These are phyloP conservation scores for Aspergillus ustus DNA, from an alignment of 2,329 filamentous ascomycete genomes.

Conservation along the genomic window DNA sequence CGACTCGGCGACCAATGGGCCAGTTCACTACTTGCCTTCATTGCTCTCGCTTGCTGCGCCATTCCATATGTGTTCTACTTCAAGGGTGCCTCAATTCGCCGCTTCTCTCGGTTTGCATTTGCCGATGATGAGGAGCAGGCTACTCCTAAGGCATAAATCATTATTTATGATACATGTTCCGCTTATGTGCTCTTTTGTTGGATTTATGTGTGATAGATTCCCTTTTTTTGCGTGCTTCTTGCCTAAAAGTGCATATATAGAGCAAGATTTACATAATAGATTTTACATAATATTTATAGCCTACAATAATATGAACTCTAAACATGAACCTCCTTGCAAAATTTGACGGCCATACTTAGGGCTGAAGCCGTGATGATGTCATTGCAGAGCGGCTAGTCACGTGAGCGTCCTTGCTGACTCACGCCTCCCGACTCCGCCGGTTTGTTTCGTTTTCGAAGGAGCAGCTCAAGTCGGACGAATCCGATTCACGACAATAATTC, in stretches of 20 bases:
- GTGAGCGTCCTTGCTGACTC: not conserved
- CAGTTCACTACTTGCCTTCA: conserved; percentile 71
- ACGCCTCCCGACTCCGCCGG: not conserved
- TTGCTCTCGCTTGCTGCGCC: conserved; percentile 75
- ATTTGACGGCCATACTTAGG: not conserved
- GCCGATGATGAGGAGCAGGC: conserved; percentile 56
- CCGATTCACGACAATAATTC: not conserved
- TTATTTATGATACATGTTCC: not conserved
- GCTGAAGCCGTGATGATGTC: not conserved
- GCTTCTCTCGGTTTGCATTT: conserved; percentile 74
- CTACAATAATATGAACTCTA: not conserved
- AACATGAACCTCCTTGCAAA: not conserved
- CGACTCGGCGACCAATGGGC: conserved; percentile 78
- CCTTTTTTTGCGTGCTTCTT: not conserved
- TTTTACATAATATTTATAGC: not conserved
- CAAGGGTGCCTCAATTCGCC: conserved; percentile 73
- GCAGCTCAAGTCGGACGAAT: not conserved
- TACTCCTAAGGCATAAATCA: conserved; percentile 13
- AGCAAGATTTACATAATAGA: not conserved
- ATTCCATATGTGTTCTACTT: conserved; percentile 85
- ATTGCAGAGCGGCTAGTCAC: not conserved
- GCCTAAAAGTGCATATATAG: not conserved
- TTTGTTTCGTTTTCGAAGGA: not conserved
- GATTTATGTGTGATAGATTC: not conserved
- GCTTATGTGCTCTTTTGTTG: not conserved